These are phyloP conservation scores for Epicoccum nigrum DNA, from an alignment of 2,329 filamentous ascomycete species.

Conservation along the genomic window DNA sequence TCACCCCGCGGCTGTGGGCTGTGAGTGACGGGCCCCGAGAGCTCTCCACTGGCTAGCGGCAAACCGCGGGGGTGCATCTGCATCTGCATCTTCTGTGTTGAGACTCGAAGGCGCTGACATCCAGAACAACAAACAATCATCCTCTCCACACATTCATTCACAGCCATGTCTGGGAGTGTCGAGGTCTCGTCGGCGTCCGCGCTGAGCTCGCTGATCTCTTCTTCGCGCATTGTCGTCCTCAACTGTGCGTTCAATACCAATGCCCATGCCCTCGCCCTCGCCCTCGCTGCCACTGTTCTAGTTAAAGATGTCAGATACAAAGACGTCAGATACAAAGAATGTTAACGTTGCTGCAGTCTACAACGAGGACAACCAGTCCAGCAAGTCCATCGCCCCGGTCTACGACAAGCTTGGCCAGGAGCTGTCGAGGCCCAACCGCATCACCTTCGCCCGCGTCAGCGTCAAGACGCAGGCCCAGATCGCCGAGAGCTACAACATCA, in stretches of 20 bases:
- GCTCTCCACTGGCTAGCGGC: no score
- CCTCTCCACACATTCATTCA: constrained; percentile 9
- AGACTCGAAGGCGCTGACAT: constrained; percentile 12
- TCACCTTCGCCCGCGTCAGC: constrained; percentile 89
- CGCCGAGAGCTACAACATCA: constrained; percentile 73
- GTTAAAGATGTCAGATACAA: no score
- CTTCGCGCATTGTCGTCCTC: constrained; percentile 79
- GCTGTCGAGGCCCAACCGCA: constrained; percentile 72
- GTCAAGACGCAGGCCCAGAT: constrained; percentile 78
- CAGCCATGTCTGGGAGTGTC: constrained; percentile 53
- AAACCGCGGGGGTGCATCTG: no score
- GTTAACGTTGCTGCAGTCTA: constrained; percentile 68
- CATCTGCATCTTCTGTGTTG: no score
- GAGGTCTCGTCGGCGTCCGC: constrained; percentile 52
- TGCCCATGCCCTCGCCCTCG: no score
- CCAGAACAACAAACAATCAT: constrained; percentile 7
- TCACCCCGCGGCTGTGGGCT: background rate
- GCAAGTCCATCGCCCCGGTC: constrained; percentile 80
- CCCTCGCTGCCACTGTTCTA: no score
- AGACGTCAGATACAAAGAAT: no score
- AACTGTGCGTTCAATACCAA: constrained; percentile 90
- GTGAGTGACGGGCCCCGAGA: no score
- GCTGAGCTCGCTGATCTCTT: constrained; percentile 66
- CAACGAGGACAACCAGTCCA: constrained; percentile 84
- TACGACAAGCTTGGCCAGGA: constrained; percentile 77